Conservation (phyloP, 345 rosid species). For the Syzygium grande region DNA sequence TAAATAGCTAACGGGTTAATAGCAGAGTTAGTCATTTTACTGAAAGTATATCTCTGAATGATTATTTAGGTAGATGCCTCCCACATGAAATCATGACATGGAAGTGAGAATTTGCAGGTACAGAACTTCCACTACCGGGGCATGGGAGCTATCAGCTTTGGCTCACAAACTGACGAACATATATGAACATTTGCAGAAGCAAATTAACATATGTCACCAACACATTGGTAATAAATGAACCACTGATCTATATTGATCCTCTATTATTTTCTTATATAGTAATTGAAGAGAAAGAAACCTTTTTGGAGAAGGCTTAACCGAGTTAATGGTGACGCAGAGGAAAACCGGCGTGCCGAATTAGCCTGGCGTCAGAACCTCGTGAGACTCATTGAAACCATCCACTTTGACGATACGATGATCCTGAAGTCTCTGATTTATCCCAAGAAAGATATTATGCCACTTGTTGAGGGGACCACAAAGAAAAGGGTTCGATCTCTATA, state of each 20-base stretch:
- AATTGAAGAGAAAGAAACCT: background rate
- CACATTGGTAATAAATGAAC: constrained; percentile 41
- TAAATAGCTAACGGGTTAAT: background rate
- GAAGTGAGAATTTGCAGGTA: constrained; percentile 20
- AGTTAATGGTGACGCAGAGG: constrained; percentile 34
- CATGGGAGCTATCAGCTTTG: constrained; percentile 83
- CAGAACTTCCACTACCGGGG: constrained; percentile 45
- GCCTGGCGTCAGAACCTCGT: constrained; percentile 30
- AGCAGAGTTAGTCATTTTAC: background rate
- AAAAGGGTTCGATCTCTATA: constrained; percentile 34
- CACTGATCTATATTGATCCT: background rate
- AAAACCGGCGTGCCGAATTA: constrained; percentile 49
- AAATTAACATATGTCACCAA: constrained; percentile 36
- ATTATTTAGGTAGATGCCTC: background rate
- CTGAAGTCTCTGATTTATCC: constrained; percentile 69
- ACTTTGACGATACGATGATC: constrained; percentile 84
- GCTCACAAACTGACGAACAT: constrained; percentile 75
- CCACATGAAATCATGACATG: background rate
- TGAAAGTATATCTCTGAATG: background rate
- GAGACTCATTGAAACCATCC: constrained; percentile 41
- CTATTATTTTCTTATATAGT: background rate
- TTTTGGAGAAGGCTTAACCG: background rate
- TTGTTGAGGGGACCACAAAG: constrained; percentile 64
- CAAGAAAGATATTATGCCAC: constrained; percentile 51
- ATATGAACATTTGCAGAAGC: constrained; percentile 51